These are phyloP conservation scores for Solanum hybrid DNA, from an alignment of 305 asterid species.

Conservation along the genomic window DNA sequence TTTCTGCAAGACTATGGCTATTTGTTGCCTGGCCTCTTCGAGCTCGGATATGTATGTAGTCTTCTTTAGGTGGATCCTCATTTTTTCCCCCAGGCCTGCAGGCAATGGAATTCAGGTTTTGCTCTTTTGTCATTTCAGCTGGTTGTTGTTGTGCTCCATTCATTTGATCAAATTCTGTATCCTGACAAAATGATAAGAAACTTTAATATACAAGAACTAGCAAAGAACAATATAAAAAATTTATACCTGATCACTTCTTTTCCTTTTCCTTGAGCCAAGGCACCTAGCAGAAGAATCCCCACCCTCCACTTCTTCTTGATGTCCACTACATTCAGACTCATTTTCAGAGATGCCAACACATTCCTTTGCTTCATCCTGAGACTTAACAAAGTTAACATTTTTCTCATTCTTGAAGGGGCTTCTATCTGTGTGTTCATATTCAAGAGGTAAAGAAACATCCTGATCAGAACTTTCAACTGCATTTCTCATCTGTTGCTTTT, in stretches of 20 bases:
- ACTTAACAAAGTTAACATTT: constrained; percentile 13
- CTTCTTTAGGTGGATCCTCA: constrained; percentile 72
- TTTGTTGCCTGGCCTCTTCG: constrained; percentile 95
- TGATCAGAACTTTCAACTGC: constrained; percentile 25
- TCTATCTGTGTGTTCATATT: constrained; percentile 16
- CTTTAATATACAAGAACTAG: neutral
- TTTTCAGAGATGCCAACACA: constrained; percentile 34
- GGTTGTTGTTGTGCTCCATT: constrained; percentile 26
- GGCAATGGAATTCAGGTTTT: constrained; percentile 20
- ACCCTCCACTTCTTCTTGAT: constrained; percentile 41
- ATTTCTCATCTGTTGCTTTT: constrained; percentile 7
- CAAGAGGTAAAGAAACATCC: constrained; percentile 20
- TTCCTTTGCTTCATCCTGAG: constrained; percentile 28
- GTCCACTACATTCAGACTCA: constrained; percentile 61
- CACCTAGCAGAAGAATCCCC: constrained; percentile 46
- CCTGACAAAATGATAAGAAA: constrained; percentile 19
- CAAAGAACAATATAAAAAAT: neutral
- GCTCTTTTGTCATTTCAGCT: constrained; percentile 33
- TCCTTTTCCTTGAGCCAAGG: constrained; percentile 55
- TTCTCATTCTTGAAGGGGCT: constrained; percentile 39
- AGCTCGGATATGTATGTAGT: constrained; percentile 78
- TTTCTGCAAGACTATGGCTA: constrained; percentile 8
- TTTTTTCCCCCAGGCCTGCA: constrained; percentile 50
- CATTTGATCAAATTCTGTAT: constrained; percentile 30
- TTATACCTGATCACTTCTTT: constrained; percentile 59